Percentiles rank a stretch among this genome's conserved stretches.
These are phyloP conservation scores for Trichosporon ovoides DNA, from an alignment of 1,284 basidiomycete genomes.

Conservation along the genomic window DNA sequence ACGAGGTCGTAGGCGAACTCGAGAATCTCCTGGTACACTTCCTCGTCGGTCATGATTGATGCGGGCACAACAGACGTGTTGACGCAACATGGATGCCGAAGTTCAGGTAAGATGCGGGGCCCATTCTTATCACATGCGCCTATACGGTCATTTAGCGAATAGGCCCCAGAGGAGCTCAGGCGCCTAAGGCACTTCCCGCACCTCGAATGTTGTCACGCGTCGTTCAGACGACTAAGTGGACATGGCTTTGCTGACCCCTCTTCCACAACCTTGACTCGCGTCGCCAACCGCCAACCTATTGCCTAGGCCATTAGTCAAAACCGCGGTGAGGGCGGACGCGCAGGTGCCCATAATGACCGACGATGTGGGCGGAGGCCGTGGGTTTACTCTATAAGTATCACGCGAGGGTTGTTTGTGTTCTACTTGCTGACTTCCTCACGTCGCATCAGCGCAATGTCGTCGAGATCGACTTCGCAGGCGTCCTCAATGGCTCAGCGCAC, in stretches of 20 bases:
- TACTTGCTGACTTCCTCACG: slow-evolving; percentile 19
- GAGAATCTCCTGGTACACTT: slow-evolving; percentile 25
- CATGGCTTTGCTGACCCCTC: not conserved
- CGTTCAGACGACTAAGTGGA: not conserved
- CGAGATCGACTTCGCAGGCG: slow-evolving; percentile 44
- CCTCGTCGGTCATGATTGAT: slow-evolving; percentile 8
- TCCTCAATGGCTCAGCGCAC: slow-evolving; percentile 40
- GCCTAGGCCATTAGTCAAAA: not conserved
- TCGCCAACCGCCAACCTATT: not conserved
- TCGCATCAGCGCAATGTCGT: slow-evolving; percentile 46
- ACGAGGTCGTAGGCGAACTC: slow-evolving; percentile 24
- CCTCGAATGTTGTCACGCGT: slow-evolving; percentile 1
- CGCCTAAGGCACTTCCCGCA: not conserved
- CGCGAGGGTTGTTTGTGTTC: not conserved
- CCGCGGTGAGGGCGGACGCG: slow-evolving; percentile 6
- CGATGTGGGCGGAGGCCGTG: slow-evolving; percentile 19
- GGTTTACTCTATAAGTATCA: slow-evolving; percentile 23
- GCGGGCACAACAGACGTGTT: not conserved
- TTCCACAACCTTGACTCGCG: not conserved
- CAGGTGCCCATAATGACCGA: slow-evolving; percentile 20
- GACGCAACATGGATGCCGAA: not conserved
- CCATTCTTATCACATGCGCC: slow-evolving; percentile 2
- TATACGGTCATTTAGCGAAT: not conserved
- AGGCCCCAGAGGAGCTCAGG: not conserved
- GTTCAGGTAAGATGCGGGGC: not conserved